phyloP scores from a whole-genome alignment of 371 early-diverging fungal species.

The Mucor velutinosus region DNA sequence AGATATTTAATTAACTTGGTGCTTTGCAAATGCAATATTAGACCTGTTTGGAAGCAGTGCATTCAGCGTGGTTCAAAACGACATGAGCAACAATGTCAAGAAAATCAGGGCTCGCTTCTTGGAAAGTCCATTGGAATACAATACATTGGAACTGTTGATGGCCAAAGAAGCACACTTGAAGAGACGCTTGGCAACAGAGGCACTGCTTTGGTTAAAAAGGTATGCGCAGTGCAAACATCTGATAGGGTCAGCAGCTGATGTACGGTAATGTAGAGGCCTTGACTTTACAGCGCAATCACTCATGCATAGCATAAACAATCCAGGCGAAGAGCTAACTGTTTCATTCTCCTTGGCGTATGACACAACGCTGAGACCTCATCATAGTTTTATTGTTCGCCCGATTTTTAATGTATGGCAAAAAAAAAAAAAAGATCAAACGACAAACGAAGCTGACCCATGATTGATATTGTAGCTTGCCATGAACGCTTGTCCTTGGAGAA shows the following conservation, averaged over 20 bases:
- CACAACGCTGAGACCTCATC: conserved; percentile 75
- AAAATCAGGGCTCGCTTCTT: conserved; percentile 80
- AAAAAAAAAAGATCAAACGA: not conserved
- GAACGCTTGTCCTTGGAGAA: conserved; percentile 91
- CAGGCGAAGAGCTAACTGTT: conserved; percentile 75
- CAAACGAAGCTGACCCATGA: no score
- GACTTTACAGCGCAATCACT: conserved; percentile 86
- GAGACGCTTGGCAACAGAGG: conserved; percentile 85
- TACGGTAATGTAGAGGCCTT: conserved; percentile 63
- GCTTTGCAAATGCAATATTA: conserved; percentile 25
- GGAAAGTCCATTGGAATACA: conserved; percentile 62
- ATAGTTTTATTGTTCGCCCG: conserved; percentile 82
- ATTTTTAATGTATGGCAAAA: conserved; percentile 70
- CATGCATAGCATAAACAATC: conserved; percentile 68
- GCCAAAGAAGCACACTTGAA: conserved; percentile 73
- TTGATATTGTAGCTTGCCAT: conserved; percentile 74
- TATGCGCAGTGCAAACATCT: conserved; percentile 5
- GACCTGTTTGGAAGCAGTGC: conserved; percentile 74
- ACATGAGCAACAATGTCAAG: conserved; percentile 88
- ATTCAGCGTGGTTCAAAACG: conserved; percentile 83
- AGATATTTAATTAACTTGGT: not conserved
- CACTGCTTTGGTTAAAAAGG: conserved; percentile 92
- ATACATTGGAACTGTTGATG: conserved; percentile 85
- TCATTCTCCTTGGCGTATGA: conserved; percentile 89
- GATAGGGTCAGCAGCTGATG: not conserved